Evolutionary conservation across 225 moss, liverwort and hornwort species (phyloP).

Genomic region (Physcomitrium patens): DNA sequence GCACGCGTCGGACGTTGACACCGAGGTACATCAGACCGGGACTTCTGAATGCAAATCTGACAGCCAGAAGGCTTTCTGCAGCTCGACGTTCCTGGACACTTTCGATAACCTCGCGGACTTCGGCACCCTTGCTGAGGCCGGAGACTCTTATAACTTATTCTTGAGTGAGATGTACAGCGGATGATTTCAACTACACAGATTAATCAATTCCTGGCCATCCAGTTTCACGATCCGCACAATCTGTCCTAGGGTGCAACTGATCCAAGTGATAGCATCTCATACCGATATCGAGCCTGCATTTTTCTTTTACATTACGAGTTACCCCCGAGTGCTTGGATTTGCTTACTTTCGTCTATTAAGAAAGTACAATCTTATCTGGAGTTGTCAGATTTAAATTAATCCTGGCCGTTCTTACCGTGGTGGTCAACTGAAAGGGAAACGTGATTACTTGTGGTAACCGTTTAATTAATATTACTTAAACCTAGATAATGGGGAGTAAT

Average conservation of each 20-base stretch:
- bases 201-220: neutral
- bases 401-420: no score
- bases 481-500: no score
- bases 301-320: no score
- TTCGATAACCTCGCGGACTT: conserved; percentile 60
- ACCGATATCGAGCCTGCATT: neutral
- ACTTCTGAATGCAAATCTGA: conserved; percentile 47
- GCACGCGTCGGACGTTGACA: conserved; percentile 41
- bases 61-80: conserved; percentile 35
- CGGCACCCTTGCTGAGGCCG: conserved; percentile 42
- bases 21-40: conserved; percentile 35
- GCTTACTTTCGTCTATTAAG: no score
- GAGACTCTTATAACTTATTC: conserved; percentile 56
- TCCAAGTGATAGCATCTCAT: neutral
- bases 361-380: no score
- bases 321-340: no score
- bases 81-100: conserved; percentile 51
- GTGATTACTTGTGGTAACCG: no score
- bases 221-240: no score
- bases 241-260: no score
- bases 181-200: neutral
- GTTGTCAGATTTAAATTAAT: no score
- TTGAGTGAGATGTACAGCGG: conserved; percentile 60
- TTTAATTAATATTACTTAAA: no score
- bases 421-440: no score